Evolutionary conservation across 164 flowering plant species (phyloP), one percentile per base, ranked within the genome.

Genomic region (Berberis thunbergii): DNA sequence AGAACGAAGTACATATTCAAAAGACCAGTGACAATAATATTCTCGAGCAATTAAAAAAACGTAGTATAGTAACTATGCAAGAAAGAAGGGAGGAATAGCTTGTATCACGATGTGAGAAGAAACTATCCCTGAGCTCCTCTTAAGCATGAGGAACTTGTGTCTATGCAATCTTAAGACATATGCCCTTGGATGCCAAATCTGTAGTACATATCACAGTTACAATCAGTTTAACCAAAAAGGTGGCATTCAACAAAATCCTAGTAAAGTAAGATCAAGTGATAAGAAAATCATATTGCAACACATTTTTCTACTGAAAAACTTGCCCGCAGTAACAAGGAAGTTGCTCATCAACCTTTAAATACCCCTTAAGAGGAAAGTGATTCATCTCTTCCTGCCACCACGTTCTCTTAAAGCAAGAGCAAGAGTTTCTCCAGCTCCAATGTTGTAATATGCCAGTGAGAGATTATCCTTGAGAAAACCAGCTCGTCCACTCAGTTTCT

Each of bases 401-500:
- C 99, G 97, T 69, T 94, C 99, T 71, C 96, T 91, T 59, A 94
- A 61, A 53, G 99, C 79, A 67, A 94, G 97, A 45, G 83, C 41
- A 10, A 94, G 87, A 11, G 83, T 66, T 72, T 94, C 96, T 55
- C 96, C 93, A 50, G 81, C 71, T 65, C 81, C 86, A 63, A 91
- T 70, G 69, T 94, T 94, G 75, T 91, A 94, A 76, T 84, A 80
- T 4, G 99, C 99, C 75, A 94, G 96, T 0, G 97, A 83, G 59
- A 89, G 66, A 64, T 94, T 91, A 73, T 94, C 99, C 84, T 94
- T 91, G 61, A 94, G 88, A 70, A 94, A 87, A 61, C 99, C 99
- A 65, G 96, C 84, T 67, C 85, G 88, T 60, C 96, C 99, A 79
- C 96, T 91, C 77, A 94, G 76, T 70, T 94, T 94, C 81, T 94